Evolutionary conservation across 2,329 filamentous ascomycete species (phyloP).

Genomic region (Scorias spongiosa): DNA sequence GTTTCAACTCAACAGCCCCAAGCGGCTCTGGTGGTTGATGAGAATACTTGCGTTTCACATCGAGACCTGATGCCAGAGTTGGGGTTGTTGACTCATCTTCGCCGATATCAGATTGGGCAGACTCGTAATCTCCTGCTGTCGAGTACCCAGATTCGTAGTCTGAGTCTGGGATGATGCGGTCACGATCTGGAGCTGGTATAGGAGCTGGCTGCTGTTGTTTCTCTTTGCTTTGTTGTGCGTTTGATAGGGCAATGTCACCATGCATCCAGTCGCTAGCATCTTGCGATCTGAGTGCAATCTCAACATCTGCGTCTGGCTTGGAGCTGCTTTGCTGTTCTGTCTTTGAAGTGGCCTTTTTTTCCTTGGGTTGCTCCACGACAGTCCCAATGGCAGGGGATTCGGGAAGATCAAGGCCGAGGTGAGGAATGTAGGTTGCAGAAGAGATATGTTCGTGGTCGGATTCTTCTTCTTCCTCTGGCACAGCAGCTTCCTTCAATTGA

Average conservation of each 20-base stretch:
- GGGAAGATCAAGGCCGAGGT: slow-evolving; percentile 41
- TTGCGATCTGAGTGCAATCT: slow-evolving; percentile 46
- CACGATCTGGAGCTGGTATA: slow-evolving; percentile 18
- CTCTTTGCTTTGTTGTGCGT: neutral
- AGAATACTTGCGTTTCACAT: slow-evolving; percentile 11
- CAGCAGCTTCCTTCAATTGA: slow-evolving; percentile 5
- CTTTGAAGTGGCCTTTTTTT: slow-evolving; percentile 1
- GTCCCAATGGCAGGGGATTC: slow-evolving; percentile 18
- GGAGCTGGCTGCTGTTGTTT: slow-evolving; percentile 14
- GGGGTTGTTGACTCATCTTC: slow-evolving; percentile 31
- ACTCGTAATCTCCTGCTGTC: slow-evolving; percentile 25
- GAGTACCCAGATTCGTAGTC: slow-evolving; percentile 24
- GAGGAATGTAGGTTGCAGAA: slow-evolving; percentile 70
- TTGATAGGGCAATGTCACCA: slow-evolving; percentile 32
- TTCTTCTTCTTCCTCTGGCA: slow-evolving; percentile 36
- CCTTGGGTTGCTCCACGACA: neutral
- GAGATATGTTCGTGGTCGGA: slow-evolving; percentile 75
- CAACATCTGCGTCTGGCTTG: slow-evolving; percentile 34
- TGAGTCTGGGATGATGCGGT: slow-evolving; percentile 23
- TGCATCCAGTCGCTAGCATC: slow-evolving; percentile 46
- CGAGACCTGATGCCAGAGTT: slow-evolving; percentile 22
- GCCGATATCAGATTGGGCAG: slow-evolving; percentile 17
- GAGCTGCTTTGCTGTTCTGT: slow-evolving; percentile 4
- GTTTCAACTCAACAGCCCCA: slow-evolving; percentile 87
- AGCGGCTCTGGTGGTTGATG: slow-evolving; percentile 42